These are phyloP conservation scores for Lotus japonicus DNA, from an alignment of 306 rosid species.

Conservation along the genomic window DNA sequence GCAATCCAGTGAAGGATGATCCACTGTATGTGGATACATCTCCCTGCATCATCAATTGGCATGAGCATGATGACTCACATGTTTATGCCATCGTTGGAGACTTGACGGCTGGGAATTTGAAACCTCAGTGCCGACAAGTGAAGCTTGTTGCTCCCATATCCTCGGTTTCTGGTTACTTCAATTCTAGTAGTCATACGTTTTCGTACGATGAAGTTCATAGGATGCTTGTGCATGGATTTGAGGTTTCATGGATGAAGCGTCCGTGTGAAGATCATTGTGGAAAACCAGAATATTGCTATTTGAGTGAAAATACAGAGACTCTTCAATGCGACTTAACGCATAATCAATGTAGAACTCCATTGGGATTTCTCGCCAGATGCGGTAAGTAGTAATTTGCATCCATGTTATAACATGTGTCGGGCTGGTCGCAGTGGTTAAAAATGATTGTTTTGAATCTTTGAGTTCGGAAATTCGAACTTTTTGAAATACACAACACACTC, in stretches of 20 bases:
- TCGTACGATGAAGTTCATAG: neutral
- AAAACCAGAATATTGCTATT: too few species aligned
- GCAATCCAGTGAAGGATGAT: neutral
- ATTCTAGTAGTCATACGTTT: neutral
- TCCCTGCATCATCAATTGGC: neutral
- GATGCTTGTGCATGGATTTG: neutral
- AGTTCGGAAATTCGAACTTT: too few species aligned
- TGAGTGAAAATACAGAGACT: too few species aligned
- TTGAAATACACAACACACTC: too few species aligned
- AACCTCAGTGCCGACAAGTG: neutral
- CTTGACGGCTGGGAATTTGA: neutral
- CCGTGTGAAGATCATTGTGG: neutral
- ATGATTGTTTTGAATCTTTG: too few species aligned
- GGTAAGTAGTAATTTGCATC: too few species aligned
- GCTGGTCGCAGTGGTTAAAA: too few species aligned
- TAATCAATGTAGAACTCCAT: too few species aligned
- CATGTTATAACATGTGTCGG: too few species aligned
- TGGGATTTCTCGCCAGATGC: too few species aligned
- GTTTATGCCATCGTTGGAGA: slow-evolving; percentile 5
- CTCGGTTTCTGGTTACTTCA: neutral
- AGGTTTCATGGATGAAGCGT: neutral
- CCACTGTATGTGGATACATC: neutral
- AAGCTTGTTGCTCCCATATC: neutral
- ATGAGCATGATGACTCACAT: too few species aligned
- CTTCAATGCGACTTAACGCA: too few species aligned